Conservation (phyloP, 768 basidiomycete genomes). For the Scleroderma bovista region DNA sequence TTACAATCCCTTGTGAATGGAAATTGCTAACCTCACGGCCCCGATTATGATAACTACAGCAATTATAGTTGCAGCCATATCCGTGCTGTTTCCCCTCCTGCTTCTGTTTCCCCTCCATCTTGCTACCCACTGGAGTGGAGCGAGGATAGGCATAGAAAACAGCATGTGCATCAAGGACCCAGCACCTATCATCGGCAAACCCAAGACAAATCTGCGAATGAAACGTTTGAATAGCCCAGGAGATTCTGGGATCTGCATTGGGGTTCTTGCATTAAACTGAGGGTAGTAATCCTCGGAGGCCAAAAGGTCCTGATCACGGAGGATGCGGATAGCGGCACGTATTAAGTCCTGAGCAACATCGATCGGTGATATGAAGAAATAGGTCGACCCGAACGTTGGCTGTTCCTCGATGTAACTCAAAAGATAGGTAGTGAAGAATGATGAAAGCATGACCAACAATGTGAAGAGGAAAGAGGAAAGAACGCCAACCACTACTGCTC, state of each 20-base stretch:
- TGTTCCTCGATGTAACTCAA: slow-evolving; percentile 57
- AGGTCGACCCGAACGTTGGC: slow-evolving; percentile 29
- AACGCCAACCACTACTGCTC: slow-evolving; percentile 57
- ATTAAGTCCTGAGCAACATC: slow-evolving; percentile 58
- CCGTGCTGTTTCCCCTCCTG: slow-evolving; percentile 48
- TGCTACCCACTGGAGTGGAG: slow-evolving; percentile 66
- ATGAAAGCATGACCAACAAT: slow-evolving; percentile 58
- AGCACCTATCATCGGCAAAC: slow-evolving; percentile 73
- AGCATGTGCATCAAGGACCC: slow-evolving; percentile 72
- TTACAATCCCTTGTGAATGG: background rate
- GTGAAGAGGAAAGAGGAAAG: slow-evolving; percentile 61
- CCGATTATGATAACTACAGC: slow-evolving; percentile 57
- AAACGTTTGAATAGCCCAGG: slow-evolving; percentile 50
- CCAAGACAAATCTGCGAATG: slow-evolving; percentile 67
- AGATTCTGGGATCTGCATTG: slow-evolving; percentile 23
- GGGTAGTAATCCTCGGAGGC: slow-evolving; percentile 21
- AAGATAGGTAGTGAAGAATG: slow-evolving; percentile 64
- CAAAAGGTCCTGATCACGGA: slow-evolving; percentile 50
- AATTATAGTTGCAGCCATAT: slow-evolving; percentile 63
- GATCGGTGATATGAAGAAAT: slow-evolving; percentile 46
- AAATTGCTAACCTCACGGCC: slow-evolving; percentile 46
- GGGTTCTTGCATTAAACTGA: slow-evolving; percentile 12
- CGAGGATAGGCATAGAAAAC: slow-evolving; percentile 55
- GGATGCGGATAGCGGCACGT: slow-evolving; percentile 54
- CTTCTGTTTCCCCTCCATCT: slow-evolving; percentile 56